Percentiles rank a stretch among this genome's conserved stretches.
These are phyloP conservation scores for Candida verbasci DNA, from an alignment of 805 yeast species.

Conservation along the genomic window DNA sequence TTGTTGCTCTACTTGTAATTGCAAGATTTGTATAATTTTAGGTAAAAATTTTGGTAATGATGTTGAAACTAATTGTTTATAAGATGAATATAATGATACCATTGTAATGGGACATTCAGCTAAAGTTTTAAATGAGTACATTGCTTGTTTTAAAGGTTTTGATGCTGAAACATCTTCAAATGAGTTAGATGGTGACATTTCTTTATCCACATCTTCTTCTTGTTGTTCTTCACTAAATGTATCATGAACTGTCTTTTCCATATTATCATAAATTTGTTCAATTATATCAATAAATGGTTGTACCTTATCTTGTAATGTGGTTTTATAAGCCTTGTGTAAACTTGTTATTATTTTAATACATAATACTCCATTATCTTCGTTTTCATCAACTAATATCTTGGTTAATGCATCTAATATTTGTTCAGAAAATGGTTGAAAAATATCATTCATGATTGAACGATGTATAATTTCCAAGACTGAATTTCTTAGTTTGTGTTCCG, in stretches of 20 bases:
- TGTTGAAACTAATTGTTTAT: constrained; percentile 67
- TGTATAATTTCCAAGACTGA: constrained; percentile 74
- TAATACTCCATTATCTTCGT: constrained; percentile 92
- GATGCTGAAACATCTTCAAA: constrained; percentile 34
- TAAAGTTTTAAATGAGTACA: constrained; percentile 82
- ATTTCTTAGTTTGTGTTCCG: constrained; percentile 75
- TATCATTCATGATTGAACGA: constrained; percentile 77
- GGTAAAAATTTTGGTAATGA: constrained; percentile 79
- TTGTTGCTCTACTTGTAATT: constrained; percentile 81
- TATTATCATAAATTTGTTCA: constrained; percentile 70
- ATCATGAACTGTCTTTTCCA: constrained; percentile 69
- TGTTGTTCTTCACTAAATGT: constrained; percentile 45
- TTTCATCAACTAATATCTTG: constrained; percentile 63
- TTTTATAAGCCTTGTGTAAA: constrained; percentile 80
- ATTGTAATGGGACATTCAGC: constrained; percentile 97
- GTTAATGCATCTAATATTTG: constrained; percentile 58
- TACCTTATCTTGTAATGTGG: constrained; percentile 62
- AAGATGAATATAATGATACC: constrained; percentile 86
- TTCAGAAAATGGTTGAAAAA: constrained; percentile 65
- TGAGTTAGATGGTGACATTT: constrained; percentile 23
- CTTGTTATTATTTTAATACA: constrained; percentile 85
- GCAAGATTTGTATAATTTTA: constrained; percentile 66
- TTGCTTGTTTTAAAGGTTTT: constrained; percentile 58
- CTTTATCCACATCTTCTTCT: constrained; percentile 10
- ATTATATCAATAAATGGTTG: constrained; percentile 75